Conservation (phyloP, 768 basidiomycete genomes). For the Scleroderma citrinum region DNA sequence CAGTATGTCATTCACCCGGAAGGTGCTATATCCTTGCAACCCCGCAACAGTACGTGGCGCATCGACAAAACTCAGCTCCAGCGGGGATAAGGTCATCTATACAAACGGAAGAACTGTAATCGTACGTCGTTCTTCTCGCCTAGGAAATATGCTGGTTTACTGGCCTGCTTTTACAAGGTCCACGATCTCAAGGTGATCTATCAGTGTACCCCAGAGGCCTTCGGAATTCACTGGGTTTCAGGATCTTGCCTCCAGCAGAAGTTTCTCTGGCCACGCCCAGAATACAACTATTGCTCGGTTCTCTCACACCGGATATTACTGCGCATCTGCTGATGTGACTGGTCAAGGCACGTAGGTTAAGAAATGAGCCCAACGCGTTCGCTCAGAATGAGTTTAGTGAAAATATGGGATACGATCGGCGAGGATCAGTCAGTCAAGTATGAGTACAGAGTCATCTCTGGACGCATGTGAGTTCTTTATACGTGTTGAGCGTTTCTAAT, state of each 20-base stretch:
- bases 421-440: conserved; percentile 79
- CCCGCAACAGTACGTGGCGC: conserved; percentile 62
- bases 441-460: conserved; percentile 71
- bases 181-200: conserved; percentile 71
- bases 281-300: conserved; percentile 85
- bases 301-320: conserved; percentile 92
- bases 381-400: conserved; percentile 40
- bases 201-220: neutral
- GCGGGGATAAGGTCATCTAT: conserved; percentile 79
- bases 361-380: neutral
- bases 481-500: neutral
- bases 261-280: conserved; percentile 78
- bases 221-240: conserved; percentile 21
- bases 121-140: conserved; percentile 45
- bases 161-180: too few species aligned
- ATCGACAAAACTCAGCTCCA: conserved; percentile 66
- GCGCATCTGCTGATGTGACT: conserved; percentile 79
- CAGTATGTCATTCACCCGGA: conserved; percentile 52
- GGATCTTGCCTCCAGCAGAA: conserved; percentile 59
- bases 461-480: conserved; percentile 50
- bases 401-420: conserved; percentile 90
- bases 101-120: conserved; percentile 80
- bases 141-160: neutral
- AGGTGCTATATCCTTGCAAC: conserved; percentile 58
- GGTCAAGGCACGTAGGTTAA: conserved; percentile 59